Base-by-base conservation (phyloP, 495 filamentous ascomycete species). In the Lophiotrema nucula region DNA sequence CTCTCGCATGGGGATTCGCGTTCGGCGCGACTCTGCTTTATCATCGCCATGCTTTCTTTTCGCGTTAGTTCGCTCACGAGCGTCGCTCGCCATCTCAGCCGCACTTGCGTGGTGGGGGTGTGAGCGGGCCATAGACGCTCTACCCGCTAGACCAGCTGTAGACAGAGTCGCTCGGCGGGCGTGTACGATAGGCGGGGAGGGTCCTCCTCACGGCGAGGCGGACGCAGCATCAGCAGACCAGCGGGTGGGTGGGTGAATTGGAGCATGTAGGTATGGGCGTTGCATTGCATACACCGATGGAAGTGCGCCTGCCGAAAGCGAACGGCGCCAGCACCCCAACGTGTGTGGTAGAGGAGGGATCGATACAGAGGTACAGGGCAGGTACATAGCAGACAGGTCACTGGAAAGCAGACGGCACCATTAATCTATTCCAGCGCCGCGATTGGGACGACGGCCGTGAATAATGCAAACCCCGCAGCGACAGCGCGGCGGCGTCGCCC, bases 41-140 rank as follows among this genome's bases (percentile, higher is more conserved):
- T 65, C 61, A 65, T 46, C 47, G 56, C 50, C 47, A 50, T 53
- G 41, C 51, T 64, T 64, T 58, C 18, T 63, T 64, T 62, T 50
- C 33, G 55, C 45, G 55, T 55, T 47, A 33, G 28, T 41, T 42
- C 48, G 18, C 38, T 50, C 31, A 19, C 49, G 47, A 46, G 44
- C 21, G 25, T 31, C 38, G 24, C 56, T 53, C 26, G 51, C 15
- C 50, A 4, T 10, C 53, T 57, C 58, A 62, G 58, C 58, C 58
- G 58, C 58, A 62, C 42, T 16, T 22, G n/a, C n/a, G n/a, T n/a
- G 51, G 50, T 47, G 48, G 50, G 38, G 57, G 48, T 50, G 19
- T 33, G 33, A 49, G 31, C 8, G 31, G 31, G n/a, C 31, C 58
- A 55, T 61, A 45, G 38, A 47, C 47, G n/a, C 47, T 52, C 6